These are phyloP conservation scores for Tephrocybe sp. DNA, from an alignment of 768 basidiomycete genomes.

Conservation along the genomic window DNA sequence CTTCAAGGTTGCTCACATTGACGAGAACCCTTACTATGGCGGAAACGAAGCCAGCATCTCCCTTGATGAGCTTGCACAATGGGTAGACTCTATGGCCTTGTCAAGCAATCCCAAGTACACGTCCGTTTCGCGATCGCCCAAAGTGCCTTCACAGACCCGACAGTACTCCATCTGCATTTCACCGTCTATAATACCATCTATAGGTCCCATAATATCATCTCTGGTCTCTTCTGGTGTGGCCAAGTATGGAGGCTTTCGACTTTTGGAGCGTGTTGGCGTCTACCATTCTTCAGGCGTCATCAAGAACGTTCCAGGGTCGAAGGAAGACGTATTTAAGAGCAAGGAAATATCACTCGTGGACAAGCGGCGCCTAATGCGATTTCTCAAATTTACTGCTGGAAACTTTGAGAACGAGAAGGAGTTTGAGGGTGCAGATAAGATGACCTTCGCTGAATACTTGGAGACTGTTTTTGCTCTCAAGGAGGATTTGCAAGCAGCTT, in stretches of 20 bases:
- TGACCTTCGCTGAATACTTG: conserved; percentile 67
- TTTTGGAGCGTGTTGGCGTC: conserved; percentile 71
- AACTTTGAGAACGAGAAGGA: conserved; percentile 70
- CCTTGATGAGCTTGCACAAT: conserved; percentile 74
- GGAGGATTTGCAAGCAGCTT: conserved; percentile 52
- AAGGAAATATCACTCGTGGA: conserved; percentile 74
- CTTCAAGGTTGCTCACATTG: conserved; percentile 85
- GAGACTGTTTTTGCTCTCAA: conserved; percentile 61
- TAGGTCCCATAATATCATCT: conserved; percentile 76
- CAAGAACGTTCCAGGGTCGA: conserved; percentile 80
- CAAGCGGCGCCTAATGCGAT: conserved; percentile 91
- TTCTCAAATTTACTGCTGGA: conserved; percentile 76
- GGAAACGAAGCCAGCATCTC: conserved; percentile 79
- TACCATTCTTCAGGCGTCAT: conserved; percentile 47
- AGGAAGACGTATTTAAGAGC: conserved; percentile 92
- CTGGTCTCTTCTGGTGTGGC: conserved; percentile 83
- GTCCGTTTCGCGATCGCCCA: conserved; percentile 42
- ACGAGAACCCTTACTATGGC: conserved; percentile 84
- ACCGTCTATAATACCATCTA: conserved; percentile 78
- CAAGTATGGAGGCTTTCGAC: conserved; percentile 87
- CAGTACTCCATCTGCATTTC: conserved; percentile 86
- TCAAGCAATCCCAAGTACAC: conserved; percentile 33
- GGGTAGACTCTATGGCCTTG: conserved; percentile 48
- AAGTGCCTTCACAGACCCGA: conserved; percentile 55
- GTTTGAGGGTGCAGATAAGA: conserved; percentile 50